Base-by-base conservation (phyloP, 768 basidiomycete genomes). In the Antrodiella citrinella region DNA sequence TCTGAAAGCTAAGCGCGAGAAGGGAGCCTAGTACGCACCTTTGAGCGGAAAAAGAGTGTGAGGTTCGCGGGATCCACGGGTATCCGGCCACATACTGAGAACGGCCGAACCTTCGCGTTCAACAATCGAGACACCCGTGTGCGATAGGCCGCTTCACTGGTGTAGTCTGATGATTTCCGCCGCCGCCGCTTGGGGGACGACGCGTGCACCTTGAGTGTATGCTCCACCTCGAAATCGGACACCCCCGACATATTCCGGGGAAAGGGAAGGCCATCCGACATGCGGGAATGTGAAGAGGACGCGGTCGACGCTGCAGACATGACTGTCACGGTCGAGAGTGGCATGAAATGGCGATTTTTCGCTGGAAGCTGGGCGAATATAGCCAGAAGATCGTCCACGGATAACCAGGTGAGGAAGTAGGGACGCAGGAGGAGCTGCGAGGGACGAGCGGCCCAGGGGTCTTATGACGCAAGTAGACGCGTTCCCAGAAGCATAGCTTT, bases 21-120 rank as follows among this genome's bases (percentile, higher is more conserved):
- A 7, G 22, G 12, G 41, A 22, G 24, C 41, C 13, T 4, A 22
- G 21, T n/a, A 63, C 74, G 39, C 55, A 82, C 88, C 77, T 85
- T 84, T 38, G 85, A 80, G 19, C 87, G 75, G 70, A 91, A 91
- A 71, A 90, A 90, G 48, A 91, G 67, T 11, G 80, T 76, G 30
- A 88, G 67, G 52, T 77, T 76, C 2, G 79, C 72, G 15, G 82
- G 77, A 65, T 88, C 85, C 38, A 87, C 67, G 4, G 82, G 82
- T 44, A 89, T 82, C 25, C 81, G 72, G 0, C 88, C 87, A 10
- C 76, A 77, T 11, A 81, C 74, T 1, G 80, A 74, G 62, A 83
- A 86, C 40, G 83, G 78, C 2, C 72, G 73, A 25, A 77, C 69
- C 62, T 82, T 88, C 12, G 78, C 75, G 10, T 65, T 67, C 45